phyloP scores from a whole-genome alignment of 345 rosid species.

The Eucalyptus tenuipes region DNA sequence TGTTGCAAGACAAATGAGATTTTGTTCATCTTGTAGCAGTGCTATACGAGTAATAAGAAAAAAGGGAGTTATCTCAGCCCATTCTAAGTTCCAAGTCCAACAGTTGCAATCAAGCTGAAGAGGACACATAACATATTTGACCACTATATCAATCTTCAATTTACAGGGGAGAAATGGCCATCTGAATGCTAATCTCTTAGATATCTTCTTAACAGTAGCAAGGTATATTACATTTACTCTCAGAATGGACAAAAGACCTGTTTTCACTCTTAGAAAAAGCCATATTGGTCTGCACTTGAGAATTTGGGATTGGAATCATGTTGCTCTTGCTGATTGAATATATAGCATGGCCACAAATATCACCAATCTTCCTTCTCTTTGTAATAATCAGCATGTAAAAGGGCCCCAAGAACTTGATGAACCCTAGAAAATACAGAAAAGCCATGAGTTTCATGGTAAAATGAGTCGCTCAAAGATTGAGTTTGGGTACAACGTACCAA shows the following conservation, averaged over 20 bases:
- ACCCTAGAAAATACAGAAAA: constrained; percentile 39
- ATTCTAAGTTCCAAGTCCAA: not conserved
- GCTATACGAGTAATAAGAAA: constrained; percentile 2
- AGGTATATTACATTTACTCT: constrained; percentile 76
- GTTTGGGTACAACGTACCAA: constrained; percentile 39
- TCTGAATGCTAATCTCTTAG: constrained; percentile 6
- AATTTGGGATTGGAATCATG: constrained; percentile 66
- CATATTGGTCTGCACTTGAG: constrained; percentile 64
- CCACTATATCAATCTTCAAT: constrained; percentile 17
- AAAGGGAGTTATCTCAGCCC: not conserved
- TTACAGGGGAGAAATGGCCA: constrained; percentile 24
- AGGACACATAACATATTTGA: not conserved
- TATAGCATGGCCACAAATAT: constrained; percentile 66
- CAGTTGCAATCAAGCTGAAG: constrained; percentile 11
- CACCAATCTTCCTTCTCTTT: constrained; percentile 82
- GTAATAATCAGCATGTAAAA: constrained; percentile 91
- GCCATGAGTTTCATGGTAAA: not conserved
- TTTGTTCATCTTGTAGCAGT: not conserved
- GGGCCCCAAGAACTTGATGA: constrained; percentile 91
- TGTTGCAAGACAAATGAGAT: not conserved
- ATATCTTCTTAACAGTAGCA: constrained; percentile 31
- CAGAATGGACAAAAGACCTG: constrained; percentile 94
- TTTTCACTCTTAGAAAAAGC: constrained; percentile 87
- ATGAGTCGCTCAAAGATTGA: not conserved
- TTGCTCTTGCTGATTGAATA: constrained; percentile 67